These are phyloP conservation scores for Pseudopyricularia cyperi DNA, from an alignment of 2,329 filamentous ascomycete species.

Conservation along the genomic window DNA sequence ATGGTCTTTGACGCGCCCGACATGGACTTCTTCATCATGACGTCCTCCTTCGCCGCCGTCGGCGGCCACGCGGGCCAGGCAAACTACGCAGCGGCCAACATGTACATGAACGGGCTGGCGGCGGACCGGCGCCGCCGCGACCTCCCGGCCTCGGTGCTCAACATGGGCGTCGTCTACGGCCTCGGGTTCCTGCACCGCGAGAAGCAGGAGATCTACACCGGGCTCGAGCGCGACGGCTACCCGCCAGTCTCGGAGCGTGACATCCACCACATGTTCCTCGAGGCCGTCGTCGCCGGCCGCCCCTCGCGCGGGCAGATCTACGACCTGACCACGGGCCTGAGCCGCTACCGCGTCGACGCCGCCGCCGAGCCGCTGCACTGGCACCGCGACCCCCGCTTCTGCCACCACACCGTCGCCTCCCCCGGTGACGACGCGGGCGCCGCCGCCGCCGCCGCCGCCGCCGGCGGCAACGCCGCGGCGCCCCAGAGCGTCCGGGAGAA, in stretches of 20 bases:
- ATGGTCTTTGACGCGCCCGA: conserved; percentile 15
- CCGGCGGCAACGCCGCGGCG: background rate
- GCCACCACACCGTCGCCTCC: conserved; percentile 20
- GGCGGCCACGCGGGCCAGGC: conserved; percentile 29
- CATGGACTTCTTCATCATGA: conserved; percentile 33
- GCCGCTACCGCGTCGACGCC: conserved; percentile 19
- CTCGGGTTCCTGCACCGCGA: conserved; percentile 28
- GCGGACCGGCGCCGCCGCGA: conserved; percentile 18
- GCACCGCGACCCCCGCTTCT: conserved; percentile 29
- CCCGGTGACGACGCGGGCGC: conserved; percentile 14
- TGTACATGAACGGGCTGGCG: conserved; percentile 32
- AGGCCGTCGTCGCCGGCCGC: conserved; percentile 30
- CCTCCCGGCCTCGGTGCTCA: conserved; percentile 23
- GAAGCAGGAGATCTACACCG: conserved; percentile 22
- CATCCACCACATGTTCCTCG: conserved; percentile 36
- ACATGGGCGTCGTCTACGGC: conserved; percentile 32
- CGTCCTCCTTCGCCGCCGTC: conserved; percentile 28
- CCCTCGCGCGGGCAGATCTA: conserved; percentile 11
- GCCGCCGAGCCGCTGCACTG: conserved; percentile 21
- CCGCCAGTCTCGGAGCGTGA: conserved; percentile 35
- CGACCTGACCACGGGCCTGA: conserved; percentile 26
- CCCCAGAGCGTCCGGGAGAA: conserved; percentile 15
- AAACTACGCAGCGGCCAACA: conserved; percentile 31
- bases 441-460: background rate
- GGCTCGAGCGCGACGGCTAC: conserved; percentile 29